A percentile compares a stretch with the other conserved stretches of the same genome.
These are phyloP conservation scores for Strobilomyces confusus DNA, from an alignment of 768 basidiomycete genomes.

Conservation along the genomic window DNA sequence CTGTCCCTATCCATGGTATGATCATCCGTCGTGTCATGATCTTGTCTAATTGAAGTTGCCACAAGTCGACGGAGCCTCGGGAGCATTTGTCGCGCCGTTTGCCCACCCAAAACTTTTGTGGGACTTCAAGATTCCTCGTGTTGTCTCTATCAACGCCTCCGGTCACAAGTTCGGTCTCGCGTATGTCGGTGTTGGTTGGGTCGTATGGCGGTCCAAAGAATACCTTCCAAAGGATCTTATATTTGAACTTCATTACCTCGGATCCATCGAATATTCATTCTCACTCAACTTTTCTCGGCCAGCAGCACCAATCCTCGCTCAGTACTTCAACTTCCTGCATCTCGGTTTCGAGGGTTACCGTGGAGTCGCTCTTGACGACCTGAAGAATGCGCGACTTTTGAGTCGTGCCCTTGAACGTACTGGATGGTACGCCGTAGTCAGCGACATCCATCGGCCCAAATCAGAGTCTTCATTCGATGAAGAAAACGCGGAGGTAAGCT, in stretches of 20 bases:
- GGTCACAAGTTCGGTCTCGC: constrained; percentile 60
- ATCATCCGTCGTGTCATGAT: constrained; percentile 23
- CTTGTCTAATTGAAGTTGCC: constrained; percentile 1
- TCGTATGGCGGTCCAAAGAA: constrained; percentile 55
- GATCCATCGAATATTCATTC: constrained; percentile 70
- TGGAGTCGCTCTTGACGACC: constrained; percentile 41
- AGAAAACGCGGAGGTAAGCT: constrained; percentile 51
- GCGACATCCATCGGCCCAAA: constrained; percentile 50
- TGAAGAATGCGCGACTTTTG: constrained; percentile 62
- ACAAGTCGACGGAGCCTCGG: constrained; percentile 55
- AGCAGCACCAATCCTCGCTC: constrained; percentile 56
- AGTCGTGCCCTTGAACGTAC: constrained; percentile 58
- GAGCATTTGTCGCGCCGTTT: constrained; percentile 63
- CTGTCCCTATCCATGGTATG: constrained; percentile 41
- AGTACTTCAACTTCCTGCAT: constrained; percentile 62
- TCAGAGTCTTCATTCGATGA: constrained; percentile 38
- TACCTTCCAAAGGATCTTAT: constrained; percentile 66
- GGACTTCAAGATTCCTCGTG: constrained; percentile 60
- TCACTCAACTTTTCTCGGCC: constrained; percentile 61
- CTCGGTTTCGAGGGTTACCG: constrained; percentile 56
- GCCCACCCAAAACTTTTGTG: constrained; percentile 48
- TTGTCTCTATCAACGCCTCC: constrained; percentile 56
- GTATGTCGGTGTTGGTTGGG: constrained; percentile 61
- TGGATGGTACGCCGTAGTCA: constrained; percentile 49
- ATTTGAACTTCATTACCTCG: constrained; percentile 54